phyloP scores from a whole-genome alignment of 768 basidiomycete species.

The Dentipellis sp. region DNA sequence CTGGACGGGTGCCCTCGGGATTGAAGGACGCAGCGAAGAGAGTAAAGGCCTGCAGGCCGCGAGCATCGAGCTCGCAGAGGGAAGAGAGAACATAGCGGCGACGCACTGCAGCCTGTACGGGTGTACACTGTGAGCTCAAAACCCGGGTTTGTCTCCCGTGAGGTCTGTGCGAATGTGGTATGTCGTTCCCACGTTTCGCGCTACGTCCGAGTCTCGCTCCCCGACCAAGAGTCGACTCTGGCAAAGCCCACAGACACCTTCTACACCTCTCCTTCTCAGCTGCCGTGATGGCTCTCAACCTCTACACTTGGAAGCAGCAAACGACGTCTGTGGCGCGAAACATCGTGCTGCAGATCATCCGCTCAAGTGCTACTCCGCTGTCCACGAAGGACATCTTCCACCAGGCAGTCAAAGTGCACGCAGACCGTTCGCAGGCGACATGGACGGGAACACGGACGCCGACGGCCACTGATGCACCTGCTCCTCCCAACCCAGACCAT shows the following conservation, averaged over 20 bases:
- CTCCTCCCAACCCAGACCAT: constrained; percentile 30
- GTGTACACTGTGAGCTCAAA: too few species aligned
- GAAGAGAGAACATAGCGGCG: background rate
- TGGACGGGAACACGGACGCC: too few species aligned
- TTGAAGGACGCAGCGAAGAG: background rate
- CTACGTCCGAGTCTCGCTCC: background rate
- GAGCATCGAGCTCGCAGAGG: background rate
- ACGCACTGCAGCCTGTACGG: background rate
- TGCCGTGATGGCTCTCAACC: background rate
- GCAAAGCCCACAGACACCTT: constrained; percentile 1
- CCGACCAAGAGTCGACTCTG: background rate
- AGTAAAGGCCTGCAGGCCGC: background rate
- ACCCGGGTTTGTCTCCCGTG: too few species aligned
- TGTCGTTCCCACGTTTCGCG: background rate
- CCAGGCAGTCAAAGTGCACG: constrained; percentile 15
- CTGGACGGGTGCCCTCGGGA: background rate
- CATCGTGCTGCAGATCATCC: constrained; percentile 18
- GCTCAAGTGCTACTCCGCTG: constrained; percentile 13
- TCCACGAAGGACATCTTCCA: constrained; percentile 21
- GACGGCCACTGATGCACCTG: too few species aligned
- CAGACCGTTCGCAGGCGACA: background rate
- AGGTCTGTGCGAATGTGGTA: background rate
- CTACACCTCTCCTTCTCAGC: background rate
- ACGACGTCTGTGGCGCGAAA: constrained; percentile 10
- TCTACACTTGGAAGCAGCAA: background rate